phyloP scores from a whole-genome alignment of 306 rosid genomes.

The Mimosa pudica region DNA sequence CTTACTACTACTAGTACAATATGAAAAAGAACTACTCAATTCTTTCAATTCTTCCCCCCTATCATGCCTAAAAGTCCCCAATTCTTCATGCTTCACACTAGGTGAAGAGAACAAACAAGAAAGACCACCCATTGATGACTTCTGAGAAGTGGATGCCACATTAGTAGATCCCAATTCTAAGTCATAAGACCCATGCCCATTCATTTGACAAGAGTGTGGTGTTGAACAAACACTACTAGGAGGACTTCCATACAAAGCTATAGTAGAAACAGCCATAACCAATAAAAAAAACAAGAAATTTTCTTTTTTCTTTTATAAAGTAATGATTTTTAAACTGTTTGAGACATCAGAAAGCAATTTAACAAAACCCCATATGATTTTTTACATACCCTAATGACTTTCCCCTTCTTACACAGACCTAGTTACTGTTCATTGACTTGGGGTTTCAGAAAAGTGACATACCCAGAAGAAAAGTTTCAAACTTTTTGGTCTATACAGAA shows the following conservation, averaged over 20 bases:
- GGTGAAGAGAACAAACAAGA: constrained; percentile 81
- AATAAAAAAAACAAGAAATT: too few species aligned
- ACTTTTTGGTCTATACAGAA: constrained; percentile 23
- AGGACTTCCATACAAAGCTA: constrained; percentile 84
- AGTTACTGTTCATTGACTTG: constrained; percentile 12
- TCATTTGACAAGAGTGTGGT: constrained; percentile 75
- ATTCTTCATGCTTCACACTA: constrained; percentile 62
- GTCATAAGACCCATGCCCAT: constrained; percentile 64
- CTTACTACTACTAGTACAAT: constrained; percentile 63
- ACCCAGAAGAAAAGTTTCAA: constrained; percentile 31
- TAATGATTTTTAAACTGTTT: background rate
- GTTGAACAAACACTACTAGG: constrained; percentile 77
- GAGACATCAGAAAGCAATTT: constrained; percentile 12
- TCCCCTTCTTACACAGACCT: background rate
- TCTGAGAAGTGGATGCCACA: constrained; percentile 65
- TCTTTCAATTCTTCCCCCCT: constrained; percentile 71
- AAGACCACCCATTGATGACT: constrained; percentile 72
- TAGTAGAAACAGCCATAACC: constrained; percentile 78
- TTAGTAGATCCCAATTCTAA: constrained; percentile 75
- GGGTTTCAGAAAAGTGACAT: constrained; percentile 15
- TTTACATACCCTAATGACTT: background rate
- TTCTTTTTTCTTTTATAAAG: background rate
- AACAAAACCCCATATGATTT: constrained; percentile 7
- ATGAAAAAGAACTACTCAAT: constrained; percentile 70
- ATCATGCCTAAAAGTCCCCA: constrained; percentile 57